phyloP scores from a whole-genome alignment of 768 basidiomycete genomes.

The Boletus bicolor region DNA sequence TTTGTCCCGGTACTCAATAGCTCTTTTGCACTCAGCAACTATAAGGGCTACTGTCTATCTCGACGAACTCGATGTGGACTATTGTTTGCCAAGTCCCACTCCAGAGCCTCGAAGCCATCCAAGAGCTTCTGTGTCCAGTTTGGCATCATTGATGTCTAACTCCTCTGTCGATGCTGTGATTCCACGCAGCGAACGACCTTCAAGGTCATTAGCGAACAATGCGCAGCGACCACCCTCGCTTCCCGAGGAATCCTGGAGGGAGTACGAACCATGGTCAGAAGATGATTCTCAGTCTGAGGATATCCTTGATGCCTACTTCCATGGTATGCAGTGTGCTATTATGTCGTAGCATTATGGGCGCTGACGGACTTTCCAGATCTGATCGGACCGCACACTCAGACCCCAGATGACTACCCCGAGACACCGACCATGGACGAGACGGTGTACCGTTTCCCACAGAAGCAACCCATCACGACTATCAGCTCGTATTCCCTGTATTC shows the following conservation, averaged over 20 bases:
- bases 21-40: constrained; percentile 27
- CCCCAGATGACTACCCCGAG: constrained; percentile 14
- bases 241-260: constrained; percentile 16
- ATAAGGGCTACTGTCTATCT: constrained; percentile 24
- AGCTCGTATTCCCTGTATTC: constrained; percentile 10
- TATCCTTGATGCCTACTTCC: constrained; percentile 43
- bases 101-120: constrained; percentile 16
- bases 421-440: constrained; percentile 19
- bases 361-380: constrained; percentile 20
- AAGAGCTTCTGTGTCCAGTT: constrained; percentile 48
- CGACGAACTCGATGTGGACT: constrained; percentile 31
- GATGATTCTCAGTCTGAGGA: constrained; percentile 28
- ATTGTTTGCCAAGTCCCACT: constrained; percentile 23
- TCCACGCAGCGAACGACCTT: constrained; percentile 33
- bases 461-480: constrained; percentile 6
- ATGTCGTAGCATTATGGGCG: not conserved
- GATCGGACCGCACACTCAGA: constrained; percentile 16
- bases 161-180: constrained; percentile 58
- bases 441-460: constrained; percentile 6
- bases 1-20: constrained; percentile 18
- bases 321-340: constrained; percentile 25
- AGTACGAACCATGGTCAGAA: constrained; percentile 22
- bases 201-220: constrained; percentile 9
- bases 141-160: constrained; percentile 56
- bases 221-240: constrained; percentile 14